Evolutionary conservation across 2,329 filamentous ascomycete genomes (phyloP).

Genomic region (Aschersonia sp.): DNA sequence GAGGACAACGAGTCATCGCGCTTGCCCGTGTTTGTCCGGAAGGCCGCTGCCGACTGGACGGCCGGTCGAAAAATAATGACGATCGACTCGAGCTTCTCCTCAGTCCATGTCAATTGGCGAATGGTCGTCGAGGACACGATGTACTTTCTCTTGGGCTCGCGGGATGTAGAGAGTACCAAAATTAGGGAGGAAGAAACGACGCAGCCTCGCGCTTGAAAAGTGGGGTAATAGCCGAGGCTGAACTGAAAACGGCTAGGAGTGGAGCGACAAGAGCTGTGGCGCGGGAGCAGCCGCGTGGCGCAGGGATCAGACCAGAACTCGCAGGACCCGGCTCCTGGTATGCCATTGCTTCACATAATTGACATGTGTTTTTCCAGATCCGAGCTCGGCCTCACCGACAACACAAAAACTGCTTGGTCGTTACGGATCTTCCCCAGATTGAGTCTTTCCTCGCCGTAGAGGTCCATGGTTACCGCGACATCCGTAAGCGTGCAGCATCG

Average conservation of each 20-base stretch:
- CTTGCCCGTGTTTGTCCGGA: too few species aligned
- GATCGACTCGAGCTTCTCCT: too few species aligned
- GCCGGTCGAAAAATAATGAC: too few species aligned
- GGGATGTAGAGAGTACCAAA: too few species aligned
- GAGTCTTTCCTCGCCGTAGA: background rate
- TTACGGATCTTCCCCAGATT: background rate
- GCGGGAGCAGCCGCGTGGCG: conserved; percentile 1
- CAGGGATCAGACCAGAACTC: background rate
- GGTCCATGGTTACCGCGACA: background rate
- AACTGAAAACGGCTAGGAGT: background rate
- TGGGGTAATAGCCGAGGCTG: background rate
- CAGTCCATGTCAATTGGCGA: too few species aligned
- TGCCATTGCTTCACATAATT: background rate
- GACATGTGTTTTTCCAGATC: background rate
- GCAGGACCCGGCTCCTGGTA: background rate
- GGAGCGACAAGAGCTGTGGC: background rate
- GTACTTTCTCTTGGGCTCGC: too few species aligned
- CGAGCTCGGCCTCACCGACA: background rate
- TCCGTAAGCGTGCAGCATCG: background rate
- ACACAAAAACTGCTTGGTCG: background rate
- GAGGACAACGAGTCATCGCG: background rate
- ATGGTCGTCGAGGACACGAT: too few species aligned
- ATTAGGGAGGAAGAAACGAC: too few species aligned
- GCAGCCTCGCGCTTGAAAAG: background rate
- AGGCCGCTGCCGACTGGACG: too few species aligned